A percentile compares a stretch with the other conserved stretches of the same genome.
Evolutionary conservation across 805 yeast genomes (phyloP).

Genomic region (Hanseniaspora jakobsenii): DNA sequence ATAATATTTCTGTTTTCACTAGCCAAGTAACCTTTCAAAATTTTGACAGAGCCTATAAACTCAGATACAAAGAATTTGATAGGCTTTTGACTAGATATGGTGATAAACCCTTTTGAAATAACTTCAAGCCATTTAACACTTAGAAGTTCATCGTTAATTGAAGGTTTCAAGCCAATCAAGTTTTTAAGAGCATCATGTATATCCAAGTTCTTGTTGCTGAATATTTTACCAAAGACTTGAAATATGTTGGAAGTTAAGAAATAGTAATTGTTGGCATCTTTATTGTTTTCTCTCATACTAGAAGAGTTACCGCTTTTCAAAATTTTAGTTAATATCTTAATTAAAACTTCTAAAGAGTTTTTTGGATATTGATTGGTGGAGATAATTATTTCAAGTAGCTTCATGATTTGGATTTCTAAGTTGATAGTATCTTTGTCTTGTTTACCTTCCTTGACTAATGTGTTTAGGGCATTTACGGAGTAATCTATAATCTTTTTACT

Average conservation of each 20-base stretch:
- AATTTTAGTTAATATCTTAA: conserved; percentile 63
- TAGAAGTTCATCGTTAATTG: conserved; percentile 67
- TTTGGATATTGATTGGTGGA: conserved; percentile 76
- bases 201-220: conserved; percentile 28
- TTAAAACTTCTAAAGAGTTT: conserved; percentile 51
- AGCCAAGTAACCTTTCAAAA: conserved; percentile 49
- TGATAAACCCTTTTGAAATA: conserved; percentile 63
- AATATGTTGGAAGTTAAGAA: conserved; percentile 78
- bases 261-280: conserved; percentile 4
- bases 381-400: conserved; percentile 59
- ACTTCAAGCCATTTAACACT: conserved; percentile 95
- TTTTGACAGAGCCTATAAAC: conserved; percentile 1
- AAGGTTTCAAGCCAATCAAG: conserved; percentile 68
- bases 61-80: conserved; percentile 41
- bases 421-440: conserved; percentile 38
- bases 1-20: conserved; percentile 56
- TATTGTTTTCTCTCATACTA: conserved; percentile 50
- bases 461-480: conserved; percentile 44
- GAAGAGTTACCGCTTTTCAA: too few species aligned
- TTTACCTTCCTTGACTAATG: conserved; percentile 33
- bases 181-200: conserved; percentile 58
- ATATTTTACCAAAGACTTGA: conserved; percentile 69
- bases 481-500: conserved; percentile 57
- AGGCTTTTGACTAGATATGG: conserved; percentile 42
- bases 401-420: conserved; percentile 61